Base-by-base conservation (phyloP, 768 basidiomycete species). In the Mycena vitilis region DNA sequence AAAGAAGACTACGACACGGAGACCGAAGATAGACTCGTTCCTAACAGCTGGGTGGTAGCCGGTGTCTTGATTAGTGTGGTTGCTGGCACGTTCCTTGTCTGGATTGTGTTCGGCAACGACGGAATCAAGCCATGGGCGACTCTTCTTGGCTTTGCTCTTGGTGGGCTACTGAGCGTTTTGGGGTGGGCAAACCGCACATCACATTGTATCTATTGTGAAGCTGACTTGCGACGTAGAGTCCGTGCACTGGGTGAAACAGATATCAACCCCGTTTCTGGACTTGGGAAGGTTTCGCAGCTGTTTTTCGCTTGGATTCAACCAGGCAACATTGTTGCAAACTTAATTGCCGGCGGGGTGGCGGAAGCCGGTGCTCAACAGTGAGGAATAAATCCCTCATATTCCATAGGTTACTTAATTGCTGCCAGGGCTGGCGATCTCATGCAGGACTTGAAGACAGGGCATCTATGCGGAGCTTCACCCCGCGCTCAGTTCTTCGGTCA, bases 381-480 rank as follows among this genome's bases (percentile, higher is more conserved):
- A 69, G 89, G 38, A 45, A 42, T 8, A 52, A 20, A 34, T 22
- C 40, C 53, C 8, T 62, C 44, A 30, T 54, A 56, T 40, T 30
- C 65, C 15, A 40, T 25, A 30, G 30, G 63, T 67, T 57, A 22
- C 22, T 54, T 37, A 51, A 47, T 48, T 37, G 11, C 51, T 30
- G 52, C 8, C 71, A 96, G 94, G 78, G 95, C 96, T 9, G 97
- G 96, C 18, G 97, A 99, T 76, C 88, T 98, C 11, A 98, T 99
- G 97, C 97, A 99, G 81, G 97, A 99, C 79, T 83, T 99, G 66
- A 99, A 99, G 81, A 98, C 97, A 3, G 97, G 97, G 0, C 95
- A 98, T 78, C 82, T 99, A n/a, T 87, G 95, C 62, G 87, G 86
- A 70, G 96, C 96, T 11, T 96, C 95, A 25, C 97, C 97, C 54